Conservation (phyloP, 2,329 filamentous ascomycete genomes). For the Helotiales sp. region DNA sequence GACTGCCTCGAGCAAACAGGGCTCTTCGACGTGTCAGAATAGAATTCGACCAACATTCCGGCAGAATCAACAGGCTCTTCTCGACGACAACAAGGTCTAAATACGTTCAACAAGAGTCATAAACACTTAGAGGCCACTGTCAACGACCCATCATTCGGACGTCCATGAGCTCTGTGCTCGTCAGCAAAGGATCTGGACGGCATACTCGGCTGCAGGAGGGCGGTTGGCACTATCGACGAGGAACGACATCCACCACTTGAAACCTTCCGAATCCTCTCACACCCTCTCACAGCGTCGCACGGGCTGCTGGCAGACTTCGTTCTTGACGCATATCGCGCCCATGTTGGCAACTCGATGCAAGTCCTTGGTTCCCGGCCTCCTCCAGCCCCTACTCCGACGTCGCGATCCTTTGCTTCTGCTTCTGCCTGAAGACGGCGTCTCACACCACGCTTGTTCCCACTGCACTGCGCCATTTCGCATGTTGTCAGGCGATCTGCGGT, state of each 20-base stretch:
- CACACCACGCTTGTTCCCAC: slow-evolving; percentile 7
- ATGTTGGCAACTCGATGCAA: not conserved
- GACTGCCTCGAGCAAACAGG: not conserved
- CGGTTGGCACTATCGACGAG: too few relatives aligned
- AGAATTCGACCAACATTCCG: not conserved
- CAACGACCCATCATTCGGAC: too few relatives aligned
- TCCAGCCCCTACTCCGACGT: not conserved
- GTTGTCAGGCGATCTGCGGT: slow-evolving; percentile 24
- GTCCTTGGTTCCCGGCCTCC: not conserved
- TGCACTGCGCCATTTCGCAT: slow-evolving; percentile 22
- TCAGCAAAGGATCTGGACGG: not conserved
- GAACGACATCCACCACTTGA: too few relatives aligned
- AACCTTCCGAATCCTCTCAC: not conserved
- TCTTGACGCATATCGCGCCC: not conserved
- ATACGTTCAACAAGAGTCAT: not conserved
- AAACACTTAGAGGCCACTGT: not conserved
- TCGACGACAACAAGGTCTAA: too few relatives aligned
- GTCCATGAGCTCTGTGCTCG: not conserved
- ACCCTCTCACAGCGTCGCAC: not conserved
- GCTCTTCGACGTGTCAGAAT: not conserved
- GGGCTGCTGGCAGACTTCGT: not conserved
- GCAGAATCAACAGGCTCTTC: not conserved
- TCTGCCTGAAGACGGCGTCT: slow-evolving; percentile 16
- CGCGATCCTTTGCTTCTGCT: slow-evolving; percentile 5
- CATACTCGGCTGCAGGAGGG: not conserved